Evolutionary conservation across 306 rosid species (phyloP).

Genomic region (Cicer yamashitae): DNA sequence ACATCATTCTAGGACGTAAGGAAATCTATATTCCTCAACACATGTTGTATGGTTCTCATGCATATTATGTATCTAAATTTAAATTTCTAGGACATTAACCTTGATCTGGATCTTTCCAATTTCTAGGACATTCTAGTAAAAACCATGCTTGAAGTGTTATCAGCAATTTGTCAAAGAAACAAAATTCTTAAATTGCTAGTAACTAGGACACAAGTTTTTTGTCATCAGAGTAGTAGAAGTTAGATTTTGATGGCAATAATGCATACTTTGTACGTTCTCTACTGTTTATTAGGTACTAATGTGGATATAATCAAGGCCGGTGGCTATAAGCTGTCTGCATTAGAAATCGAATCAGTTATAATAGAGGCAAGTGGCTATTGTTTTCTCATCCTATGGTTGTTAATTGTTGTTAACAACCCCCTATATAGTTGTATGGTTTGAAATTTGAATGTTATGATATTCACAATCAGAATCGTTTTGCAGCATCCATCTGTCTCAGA

Average conservation of each 20-base stretch:
- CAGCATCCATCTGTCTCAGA: conserved; percentile 82
- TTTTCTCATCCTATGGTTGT: conserved; percentile 21
- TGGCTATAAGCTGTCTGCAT: conserved; percentile 87
- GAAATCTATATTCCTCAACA: conserved; percentile 40
- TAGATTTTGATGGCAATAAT: conserved; percentile 25
- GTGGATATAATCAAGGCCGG: conserved; percentile 96
- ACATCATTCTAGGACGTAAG: conserved; percentile 90
- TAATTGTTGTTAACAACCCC: not conserved
- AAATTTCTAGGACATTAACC: not conserved
- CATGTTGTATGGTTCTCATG: conserved; percentile 27
- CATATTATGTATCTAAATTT: conserved; percentile 8
- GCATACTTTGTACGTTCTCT: conserved; percentile 1
- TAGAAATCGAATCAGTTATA: conserved; percentile 91
- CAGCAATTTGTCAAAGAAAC: not conserved
- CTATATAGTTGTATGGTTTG: not conserved
- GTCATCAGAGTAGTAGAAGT: not conserved
- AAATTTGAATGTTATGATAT: conserved; percentile 1
- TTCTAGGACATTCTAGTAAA: not conserved
- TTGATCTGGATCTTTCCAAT: not conserved
- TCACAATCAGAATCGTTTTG: conserved; percentile 45
- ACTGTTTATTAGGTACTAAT: conserved; percentile 70
- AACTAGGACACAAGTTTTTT: not conserved
- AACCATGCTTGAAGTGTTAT: conserved; percentile 9
- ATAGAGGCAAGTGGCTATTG: conserved; percentile 61
- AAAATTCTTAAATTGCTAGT: not conserved